Percentiles rank a stretch among this genome's conserved stretches.
Conservation (phyloP, 345 rosid species). For the Ricinus communis region DNA sequence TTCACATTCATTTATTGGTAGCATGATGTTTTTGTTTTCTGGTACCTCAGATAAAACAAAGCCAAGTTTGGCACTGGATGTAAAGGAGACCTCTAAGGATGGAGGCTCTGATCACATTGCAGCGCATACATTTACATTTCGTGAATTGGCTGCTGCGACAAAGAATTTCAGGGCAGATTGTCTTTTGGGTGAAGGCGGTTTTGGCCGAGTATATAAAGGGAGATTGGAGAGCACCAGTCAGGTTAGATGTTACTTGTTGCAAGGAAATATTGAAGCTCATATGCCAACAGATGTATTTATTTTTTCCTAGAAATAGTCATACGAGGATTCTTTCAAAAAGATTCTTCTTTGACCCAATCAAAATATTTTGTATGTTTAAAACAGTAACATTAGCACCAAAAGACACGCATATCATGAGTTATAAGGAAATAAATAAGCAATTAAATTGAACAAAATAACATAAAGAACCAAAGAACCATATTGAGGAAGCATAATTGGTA, state of each 20-base stretch:
- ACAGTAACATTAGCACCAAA: not conserved
- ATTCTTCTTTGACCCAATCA: not conserved
- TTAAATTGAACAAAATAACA: not conserved
- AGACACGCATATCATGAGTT: not conserved
- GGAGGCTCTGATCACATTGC: slow-evolving; percentile 56
- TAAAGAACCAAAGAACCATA: not conserved
- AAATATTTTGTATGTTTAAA: not conserved
- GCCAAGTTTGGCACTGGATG: slow-evolving; percentile 36
- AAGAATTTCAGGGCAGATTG: slow-evolving; percentile 75
- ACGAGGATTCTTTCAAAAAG: not conserved
- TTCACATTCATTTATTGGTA: not conserved
- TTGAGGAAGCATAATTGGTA: not conserved
- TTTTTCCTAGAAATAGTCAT: not conserved
- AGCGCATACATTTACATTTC: slow-evolving; percentile 71
- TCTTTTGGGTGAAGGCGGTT: slow-evolving; percentile 89
- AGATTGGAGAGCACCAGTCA: slow-evolving; percentile 52
- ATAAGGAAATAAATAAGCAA: not conserved
- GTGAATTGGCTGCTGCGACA: slow-evolving; percentile 74
- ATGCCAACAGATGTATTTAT: not conserved
- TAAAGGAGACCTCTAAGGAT: slow-evolving; percentile 38
- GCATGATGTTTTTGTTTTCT: slow-evolving; percentile 14
- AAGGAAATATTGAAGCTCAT: slow-evolving; percentile 8
- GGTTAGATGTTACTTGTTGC: slow-evolving; percentile 41
- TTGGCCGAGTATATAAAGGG: slow-evolving; percentile 80
- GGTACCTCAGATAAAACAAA: slow-evolving; percentile 44